Evolutionary conservation across 2,329 filamentous ascomycete genomes (phyloP), one percentile per base, ranked within the genome.

Genomic region (Aspergillus sclerotialis): DNA sequence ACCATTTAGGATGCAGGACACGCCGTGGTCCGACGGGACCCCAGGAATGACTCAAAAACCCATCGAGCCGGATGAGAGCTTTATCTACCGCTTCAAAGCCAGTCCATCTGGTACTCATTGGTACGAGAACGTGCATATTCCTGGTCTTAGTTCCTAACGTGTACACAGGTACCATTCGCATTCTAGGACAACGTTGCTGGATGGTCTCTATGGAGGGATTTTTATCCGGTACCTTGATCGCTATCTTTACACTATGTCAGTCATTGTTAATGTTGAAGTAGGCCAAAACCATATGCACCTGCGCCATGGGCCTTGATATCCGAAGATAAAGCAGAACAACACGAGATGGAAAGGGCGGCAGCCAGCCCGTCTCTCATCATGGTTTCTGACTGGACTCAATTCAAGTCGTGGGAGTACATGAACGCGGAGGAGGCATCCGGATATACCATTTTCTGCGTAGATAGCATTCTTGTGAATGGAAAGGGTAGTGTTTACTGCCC

Each of bases 11-110:
- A 72, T 75, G 60, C 43, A 55, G 2, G 56, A 59, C 13, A 78
- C 73, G 0, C 71, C 74, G 0, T 80, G 75, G 75, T 70, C 74
- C 0, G 77, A 81, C 38, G 77, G 77, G 18, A 69, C 75, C 0
- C 72, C 75, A 1, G 76, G 76, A 2, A 51, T 80, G 2, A 67
- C 69, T 1, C 76, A 80, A 45, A 58, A 58, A 3, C 58, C 68
- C 3, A 77, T 80, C 35, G 46, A 56, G 9, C 65, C 73, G 1
- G 68, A 68, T 2, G 46, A 51, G 3, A 62, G 52, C 17, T 80
- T 72, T 44, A 59, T 63, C 0, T 76, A 80, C 47, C 60, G 58
- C 19, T 81, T 72, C 61, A 66, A 58, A n/a, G 75, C 76, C 0
- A 64, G 62, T 0, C 68, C 76, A 35, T 70, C 74, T 44, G 78